Evolutionary conservation across 768 basidiomycete species (phyloP).

Genomic region (Tricholomella constricta): DNA sequence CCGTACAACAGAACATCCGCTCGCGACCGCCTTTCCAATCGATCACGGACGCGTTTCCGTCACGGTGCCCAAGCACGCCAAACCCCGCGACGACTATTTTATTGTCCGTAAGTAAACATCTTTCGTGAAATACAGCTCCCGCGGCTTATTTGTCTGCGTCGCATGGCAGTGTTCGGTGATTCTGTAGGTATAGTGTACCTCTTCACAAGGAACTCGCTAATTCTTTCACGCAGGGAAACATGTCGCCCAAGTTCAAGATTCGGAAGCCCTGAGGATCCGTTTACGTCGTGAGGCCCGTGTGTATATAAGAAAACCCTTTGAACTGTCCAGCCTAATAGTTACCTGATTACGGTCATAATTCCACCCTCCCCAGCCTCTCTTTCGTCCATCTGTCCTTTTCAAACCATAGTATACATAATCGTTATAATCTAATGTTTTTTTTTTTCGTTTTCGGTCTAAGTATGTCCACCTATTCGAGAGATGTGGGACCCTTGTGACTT

Average conservation of each 20-base stretch:
- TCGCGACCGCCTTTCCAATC: slow-evolving; percentile 28
- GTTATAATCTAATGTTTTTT: not conserved
- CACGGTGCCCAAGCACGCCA: slow-evolving; percentile 13
- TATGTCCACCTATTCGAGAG: too few species aligned
- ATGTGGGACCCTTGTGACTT: too few species aligned
- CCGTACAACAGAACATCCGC: slow-evolving; percentile 22
- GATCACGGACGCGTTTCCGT: slow-evolving; percentile 16
- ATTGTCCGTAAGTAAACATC: slow-evolving; percentile 25
- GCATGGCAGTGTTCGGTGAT: slow-evolving; percentile 30
- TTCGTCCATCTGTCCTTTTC: not conserved
- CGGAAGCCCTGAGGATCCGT: not conserved
- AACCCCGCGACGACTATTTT: slow-evolving; percentile 25
- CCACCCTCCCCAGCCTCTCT: not conserved
- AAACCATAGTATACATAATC: not conserved
- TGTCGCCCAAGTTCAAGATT: slow-evolving; percentile 27
- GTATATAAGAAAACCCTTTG: not conserved
- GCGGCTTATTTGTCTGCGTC: not conserved
- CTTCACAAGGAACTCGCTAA: not conserved
- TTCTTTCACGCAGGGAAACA: slow-evolving; percentile 25
- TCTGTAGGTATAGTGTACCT: slow-evolving; percentile 19
- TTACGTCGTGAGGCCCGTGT: not conserved
- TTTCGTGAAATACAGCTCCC: too few species aligned
- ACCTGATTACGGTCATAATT: not conserved
- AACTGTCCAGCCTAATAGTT: not conserved
- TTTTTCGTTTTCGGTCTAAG: too few species aligned